Percentiles rank a stretch among this genome's conserved stretches.
phyloP scores from a whole-genome alignment of 257 asterid genomes.

The Voacanga thouarsii region DNA sequence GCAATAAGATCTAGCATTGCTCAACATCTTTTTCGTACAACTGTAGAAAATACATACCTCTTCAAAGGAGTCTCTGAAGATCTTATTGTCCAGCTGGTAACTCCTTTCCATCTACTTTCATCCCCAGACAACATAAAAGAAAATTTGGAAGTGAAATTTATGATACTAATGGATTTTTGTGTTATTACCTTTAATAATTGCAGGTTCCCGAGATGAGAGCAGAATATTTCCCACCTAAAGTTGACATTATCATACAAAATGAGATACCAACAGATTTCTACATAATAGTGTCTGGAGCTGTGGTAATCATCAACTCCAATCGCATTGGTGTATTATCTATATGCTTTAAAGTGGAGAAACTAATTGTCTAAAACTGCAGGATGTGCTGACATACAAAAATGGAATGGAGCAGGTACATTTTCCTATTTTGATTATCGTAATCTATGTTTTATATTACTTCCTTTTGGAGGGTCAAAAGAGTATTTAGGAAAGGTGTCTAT shows the following conservation, averaged over 20 bases:
- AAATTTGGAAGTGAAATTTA: not conserved
- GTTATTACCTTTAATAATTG: slow-evolving; percentile 5
- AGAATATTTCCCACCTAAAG: slow-evolving; percentile 90
- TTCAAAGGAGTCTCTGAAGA: slow-evolving; percentile 80
- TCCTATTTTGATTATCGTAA: not conserved
- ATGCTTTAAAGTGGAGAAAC: slow-evolving; percentile 16
- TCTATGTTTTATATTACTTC: not conserved
- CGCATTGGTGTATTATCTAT: not conserved
- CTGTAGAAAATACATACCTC: slow-evolving; percentile 65
- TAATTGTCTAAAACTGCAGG: slow-evolving; percentile 59
- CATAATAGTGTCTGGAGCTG: slow-evolving; percentile 83
- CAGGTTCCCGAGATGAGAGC: slow-evolving; percentile 97
- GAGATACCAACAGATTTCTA: slow-evolving; percentile 95
- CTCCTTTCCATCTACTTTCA: slow-evolving; percentile 10
- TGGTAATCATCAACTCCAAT: slow-evolving; percentile 43
- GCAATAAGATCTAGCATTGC: slow-evolving; percentile 92
- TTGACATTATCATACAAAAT: slow-evolving; percentile 76
- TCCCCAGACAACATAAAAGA: not conserved
- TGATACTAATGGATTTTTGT: not conserved
- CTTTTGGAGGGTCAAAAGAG: not conserved
- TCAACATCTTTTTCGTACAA: slow-evolving; percentile 68
- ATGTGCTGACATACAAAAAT: slow-evolving; percentile 50
- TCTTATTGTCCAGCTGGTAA: slow-evolving; percentile 80
- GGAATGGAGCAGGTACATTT: slow-evolving; percentile 69
- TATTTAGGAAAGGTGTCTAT: not conserved